Conservation (phyloP, 2,329 filamentous ascomycete species). For the Fusarium pilosicola region DNA sequence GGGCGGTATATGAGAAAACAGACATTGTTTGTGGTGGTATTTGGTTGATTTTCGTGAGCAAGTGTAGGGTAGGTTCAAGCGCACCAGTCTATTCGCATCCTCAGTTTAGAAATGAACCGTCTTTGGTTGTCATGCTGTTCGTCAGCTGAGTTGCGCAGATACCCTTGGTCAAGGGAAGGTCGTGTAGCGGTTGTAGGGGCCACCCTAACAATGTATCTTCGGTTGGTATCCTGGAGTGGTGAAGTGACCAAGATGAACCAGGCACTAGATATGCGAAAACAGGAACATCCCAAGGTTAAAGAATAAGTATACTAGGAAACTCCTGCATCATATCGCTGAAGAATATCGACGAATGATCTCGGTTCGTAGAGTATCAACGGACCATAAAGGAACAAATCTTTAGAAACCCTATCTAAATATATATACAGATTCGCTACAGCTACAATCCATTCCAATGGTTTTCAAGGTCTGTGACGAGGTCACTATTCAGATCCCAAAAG, state of each 20-base stretch:
- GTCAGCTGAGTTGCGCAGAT: background rate
- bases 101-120: background rate
- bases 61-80: background rate
- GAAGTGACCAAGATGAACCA: background rate
- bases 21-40: background rate
- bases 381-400: constrained; percentile 39
- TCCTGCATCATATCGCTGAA: background rate
- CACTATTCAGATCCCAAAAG: constrained; percentile 2
- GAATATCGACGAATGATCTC: background rate
- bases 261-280: background rate
- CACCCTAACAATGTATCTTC: background rate
- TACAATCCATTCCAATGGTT: constrained; percentile 22
- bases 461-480: constrained; percentile 14
- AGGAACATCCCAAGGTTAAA: background rate
- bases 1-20: background rate
- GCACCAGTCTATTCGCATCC: background rate
- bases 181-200: background rate
- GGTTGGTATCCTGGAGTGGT: background rate
- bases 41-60: background rate
- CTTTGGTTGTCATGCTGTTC: background rate
- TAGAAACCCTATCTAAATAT: constrained; percentile 38
- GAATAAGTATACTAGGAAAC: background rate
- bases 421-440: constrained; percentile 42
- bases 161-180: background rate
- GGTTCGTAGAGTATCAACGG: background rate